phyloP scores from a whole-genome alignment of 1,284 basidiomycete species.

The Coriolopsis trogii region DNA sequence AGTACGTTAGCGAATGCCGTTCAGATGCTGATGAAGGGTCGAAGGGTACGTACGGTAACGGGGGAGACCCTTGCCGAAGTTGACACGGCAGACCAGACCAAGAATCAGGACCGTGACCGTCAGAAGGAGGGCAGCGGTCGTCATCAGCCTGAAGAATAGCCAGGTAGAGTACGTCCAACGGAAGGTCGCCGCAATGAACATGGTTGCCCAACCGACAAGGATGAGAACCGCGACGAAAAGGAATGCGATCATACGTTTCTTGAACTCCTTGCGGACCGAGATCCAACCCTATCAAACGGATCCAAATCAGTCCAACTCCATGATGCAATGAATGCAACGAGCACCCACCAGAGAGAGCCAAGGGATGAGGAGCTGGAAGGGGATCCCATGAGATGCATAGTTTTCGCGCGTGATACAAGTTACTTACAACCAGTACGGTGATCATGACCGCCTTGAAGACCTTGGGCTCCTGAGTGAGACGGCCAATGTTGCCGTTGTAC shows the following conservation, averaged over 20 bases:
- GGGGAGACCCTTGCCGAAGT: conserved; percentile 74
- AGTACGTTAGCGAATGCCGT: neutral
- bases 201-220: conserved; percentile 66
- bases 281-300: conserved; percentile 64
- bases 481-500: conserved; percentile 63
- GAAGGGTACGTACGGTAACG: conserved; percentile 58
- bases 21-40: neutral
- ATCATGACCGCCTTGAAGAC: conserved; percentile 61
- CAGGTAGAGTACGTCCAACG: conserved; percentile 76
- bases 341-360: conserved; percentile 63
- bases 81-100: conserved; percentile 66
- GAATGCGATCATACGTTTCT: conserved; percentile 62
- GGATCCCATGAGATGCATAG: no score
- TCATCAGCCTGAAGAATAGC: conserved; percentile 73
- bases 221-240: conserved; percentile 61
- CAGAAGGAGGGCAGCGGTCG: conserved; percentile 58
- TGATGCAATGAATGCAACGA: neutral
- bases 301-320: conserved; percentile 1
- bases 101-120: conserved; percentile 57
- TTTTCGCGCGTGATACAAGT: no score
- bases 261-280: conserved; percentile 67
- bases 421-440: conserved; percentile 61
- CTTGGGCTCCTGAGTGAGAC: conserved; percentile 45
- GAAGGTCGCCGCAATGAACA: conserved; percentile 74
- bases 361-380: conserved; percentile 57